Percentiles rank a stretch among this genome's conserved stretches.
phyloP scores from a whole-genome alignment of 1,139 yeast genomes.

The Pichia sp. region DNA sequence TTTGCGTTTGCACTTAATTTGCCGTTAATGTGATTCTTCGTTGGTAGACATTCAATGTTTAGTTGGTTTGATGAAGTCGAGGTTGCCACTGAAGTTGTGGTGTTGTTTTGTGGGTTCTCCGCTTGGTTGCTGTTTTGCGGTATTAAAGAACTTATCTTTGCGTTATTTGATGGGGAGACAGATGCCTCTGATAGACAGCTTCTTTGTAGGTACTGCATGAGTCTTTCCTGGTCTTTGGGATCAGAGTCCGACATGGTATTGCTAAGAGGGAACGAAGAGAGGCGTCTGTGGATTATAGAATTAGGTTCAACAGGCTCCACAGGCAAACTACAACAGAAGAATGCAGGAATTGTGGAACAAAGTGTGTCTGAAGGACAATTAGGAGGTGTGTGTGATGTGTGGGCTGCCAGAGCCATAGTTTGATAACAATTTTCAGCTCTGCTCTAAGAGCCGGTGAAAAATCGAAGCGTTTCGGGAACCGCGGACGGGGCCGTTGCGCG shows the following conservation, averaged over 20 bases:
- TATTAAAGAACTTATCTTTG: background rate
- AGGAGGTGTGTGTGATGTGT: too few species aligned
- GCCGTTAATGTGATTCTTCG: background rate
- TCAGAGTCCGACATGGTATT: background rate
- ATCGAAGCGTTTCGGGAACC: background rate
- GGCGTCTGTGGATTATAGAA: background rate
- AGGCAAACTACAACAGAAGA: too few species aligned
- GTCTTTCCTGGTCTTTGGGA: background rate
- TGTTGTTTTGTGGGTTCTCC: background rate
- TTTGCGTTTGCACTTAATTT: background rate
- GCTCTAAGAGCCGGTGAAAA: background rate
- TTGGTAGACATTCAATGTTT: too few species aligned
- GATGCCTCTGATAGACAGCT: conserved; percentile 7
- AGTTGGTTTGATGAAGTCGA: too few species aligned
- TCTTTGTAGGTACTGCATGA: conserved; percentile 11
- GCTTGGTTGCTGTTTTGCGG: background rate
- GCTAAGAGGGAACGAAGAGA: background rate
- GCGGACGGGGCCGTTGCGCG: conserved; percentile 5
- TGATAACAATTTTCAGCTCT: background rate
- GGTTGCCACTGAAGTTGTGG: background rate
- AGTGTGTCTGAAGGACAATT: too few species aligned
- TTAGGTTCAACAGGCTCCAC: too few species aligned
- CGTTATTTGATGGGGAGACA: background rate
- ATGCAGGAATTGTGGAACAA: too few species aligned
- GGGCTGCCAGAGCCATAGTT: background rate